These are phyloP conservation scores for Hypomontagnella submonticulosa DNA, from an alignment of 495 filamentous ascomycete species.

Conservation along the genomic window DNA sequence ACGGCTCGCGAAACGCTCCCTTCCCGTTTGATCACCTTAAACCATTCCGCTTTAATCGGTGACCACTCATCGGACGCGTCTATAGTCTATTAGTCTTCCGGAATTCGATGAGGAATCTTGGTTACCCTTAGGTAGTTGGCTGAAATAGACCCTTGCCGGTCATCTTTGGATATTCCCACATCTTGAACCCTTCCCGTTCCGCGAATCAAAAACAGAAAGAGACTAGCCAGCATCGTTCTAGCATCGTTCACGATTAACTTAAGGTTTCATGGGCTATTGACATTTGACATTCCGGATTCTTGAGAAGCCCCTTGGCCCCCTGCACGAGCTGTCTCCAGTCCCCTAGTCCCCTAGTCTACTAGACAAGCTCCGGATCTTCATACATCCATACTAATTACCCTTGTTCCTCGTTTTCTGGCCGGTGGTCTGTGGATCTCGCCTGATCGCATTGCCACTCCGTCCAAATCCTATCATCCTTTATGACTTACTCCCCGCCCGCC, in stretches of 20 bases:
- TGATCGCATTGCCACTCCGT: slow-evolving; percentile 39
- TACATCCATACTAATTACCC: slow-evolving; percentile 45
- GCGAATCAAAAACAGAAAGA: slow-evolving; percentile 23
- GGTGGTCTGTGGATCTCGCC: slow-evolving; percentile 34
- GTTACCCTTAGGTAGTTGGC: slow-evolving; percentile 17
- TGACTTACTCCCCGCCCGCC: slow-evolving; percentile 57
- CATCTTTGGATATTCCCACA: slow-evolving; percentile 25
- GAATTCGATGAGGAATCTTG: slow-evolving; percentile 22
- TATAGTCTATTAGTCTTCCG: slow-evolving; percentile 22
- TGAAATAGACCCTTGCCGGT: slow-evolving; percentile 20
- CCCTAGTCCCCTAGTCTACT: slow-evolving; percentile 31
- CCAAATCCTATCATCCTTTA: slow-evolving; percentile 50
- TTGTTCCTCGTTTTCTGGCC: slow-evolving; percentile 24
- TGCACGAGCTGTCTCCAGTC: slow-evolving; percentile 8
- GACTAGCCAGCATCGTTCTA: slow-evolving; percentile 44
- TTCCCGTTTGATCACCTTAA: slow-evolving; percentile 45
- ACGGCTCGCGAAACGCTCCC: slow-evolving; percentile 52
- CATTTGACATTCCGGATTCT: slow-evolving; percentile 50
- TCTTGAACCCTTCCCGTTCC: slow-evolving; percentile 26
- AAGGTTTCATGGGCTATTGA: slow-evolving; percentile 52
- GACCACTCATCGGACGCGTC: slow-evolving; percentile 1
- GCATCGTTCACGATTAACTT: slow-evolving; percentile 46
- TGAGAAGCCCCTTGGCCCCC: slow-evolving; percentile 34
- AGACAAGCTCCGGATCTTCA: slow-evolving; percentile 42
- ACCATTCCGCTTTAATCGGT: slow-evolving; percentile 28